phyloP scores from a whole-genome alignment of 225 moss, liverwort and hornwort species.

The Asterella californica region DNA sequence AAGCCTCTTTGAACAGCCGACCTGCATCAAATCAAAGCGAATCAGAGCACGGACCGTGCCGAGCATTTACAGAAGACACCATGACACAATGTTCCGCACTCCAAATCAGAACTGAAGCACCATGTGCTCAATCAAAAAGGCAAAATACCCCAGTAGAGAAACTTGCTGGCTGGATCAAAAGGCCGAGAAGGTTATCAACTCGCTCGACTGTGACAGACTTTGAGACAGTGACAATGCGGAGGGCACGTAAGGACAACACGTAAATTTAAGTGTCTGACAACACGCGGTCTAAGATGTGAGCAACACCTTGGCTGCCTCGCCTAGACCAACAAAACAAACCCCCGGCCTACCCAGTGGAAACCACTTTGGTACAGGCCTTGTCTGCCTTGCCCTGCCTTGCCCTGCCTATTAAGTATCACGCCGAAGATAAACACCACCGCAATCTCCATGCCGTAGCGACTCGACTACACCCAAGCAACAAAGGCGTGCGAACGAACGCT shows the following conservation, averaged over 20 bases:
- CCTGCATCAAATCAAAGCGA: neutral
- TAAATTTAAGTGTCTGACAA: neutral
- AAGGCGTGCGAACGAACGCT: neutral
- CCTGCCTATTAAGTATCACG: neutral
- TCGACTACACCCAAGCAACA: neutral
- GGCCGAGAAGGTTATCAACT: neutral
- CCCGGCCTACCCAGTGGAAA: neutral
- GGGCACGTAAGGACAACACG: neutral
- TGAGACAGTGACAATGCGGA: neutral
- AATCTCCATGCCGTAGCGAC: neutral
- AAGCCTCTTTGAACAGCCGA: conserved; percentile 1
- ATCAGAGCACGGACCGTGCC: neutral
- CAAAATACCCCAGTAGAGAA: neutral
- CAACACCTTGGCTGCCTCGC: neutral
- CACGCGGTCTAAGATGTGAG: neutral
- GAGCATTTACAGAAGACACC: neutral
- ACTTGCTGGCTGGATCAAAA: neutral
- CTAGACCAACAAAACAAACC: neutral
- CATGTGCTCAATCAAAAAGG: neutral
- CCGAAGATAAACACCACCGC: neutral
- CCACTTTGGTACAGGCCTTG: neutral
- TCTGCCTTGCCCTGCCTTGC: neutral
- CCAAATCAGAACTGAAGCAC: neutral
- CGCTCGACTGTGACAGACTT: neutral
- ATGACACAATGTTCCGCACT: neutral